Evolutionary conservation across 1,284 basidiomycete genomes (phyloP), one percentile per base, ranked within the genome.

Genomic region (Wolfiporia cocos): DNA sequence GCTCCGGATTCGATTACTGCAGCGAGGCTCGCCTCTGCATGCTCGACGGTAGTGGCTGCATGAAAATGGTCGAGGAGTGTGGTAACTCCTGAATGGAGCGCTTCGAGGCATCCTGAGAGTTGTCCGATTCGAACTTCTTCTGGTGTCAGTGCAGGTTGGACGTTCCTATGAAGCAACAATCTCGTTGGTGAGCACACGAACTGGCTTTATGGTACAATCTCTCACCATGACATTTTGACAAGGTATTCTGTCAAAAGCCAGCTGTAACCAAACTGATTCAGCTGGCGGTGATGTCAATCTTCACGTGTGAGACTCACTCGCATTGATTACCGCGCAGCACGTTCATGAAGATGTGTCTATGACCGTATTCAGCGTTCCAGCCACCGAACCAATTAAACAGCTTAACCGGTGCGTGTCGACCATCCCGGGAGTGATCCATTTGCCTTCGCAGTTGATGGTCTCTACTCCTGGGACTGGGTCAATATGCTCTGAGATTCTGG

Each of bases 21-120:
- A 4, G 47, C 44, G 18, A 62, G 49, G 5, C 46, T 55, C 4
- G 57, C 56, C 12, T 59, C 52, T n/a, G 54, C 54, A 44, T 61
- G 58, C 40, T 52, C 58, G 5, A 53, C 54, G 3, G 54, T 52
- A 43, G 53, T 49, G 4, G 58, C 55, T 11, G 54, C 55, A 43
- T 62, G 61, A 49, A 60, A 61, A 47, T 64, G 62, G 48, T 64
- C 62, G 14, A 63, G 47, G 38, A 63, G 40, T 30, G 62, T 59
- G 18, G 60, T 61, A 15, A 61, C 60, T 33, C 62, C 59, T 22
- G 55, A 55, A 44, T 61, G 56, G 32, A 63, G 50, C 3, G 62
- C 62, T 34, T 64, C 61, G 40, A 62, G 56, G 29, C 57, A 56
- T 7, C 61, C 62, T 1, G 59, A 57, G 32, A 64, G 56, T 37